Evolutionary conservation across 805 yeast genomes (phyloP), one percentile per base, ranked within the genome.

Genomic region (Lachancea quebecensis): DNA sequence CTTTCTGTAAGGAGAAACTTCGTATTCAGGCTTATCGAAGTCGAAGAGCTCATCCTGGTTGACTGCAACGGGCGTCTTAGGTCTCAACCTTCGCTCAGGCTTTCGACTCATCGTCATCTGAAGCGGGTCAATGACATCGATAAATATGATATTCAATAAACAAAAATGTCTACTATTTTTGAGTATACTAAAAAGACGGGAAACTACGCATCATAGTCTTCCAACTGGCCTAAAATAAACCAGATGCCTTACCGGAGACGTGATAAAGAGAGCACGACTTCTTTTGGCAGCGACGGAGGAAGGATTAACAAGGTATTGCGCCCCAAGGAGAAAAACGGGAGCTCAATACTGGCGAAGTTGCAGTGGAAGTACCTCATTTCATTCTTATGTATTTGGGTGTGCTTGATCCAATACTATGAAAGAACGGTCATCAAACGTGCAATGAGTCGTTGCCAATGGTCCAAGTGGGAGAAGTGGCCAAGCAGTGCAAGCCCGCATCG

Each of bases 391-490:
- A 15, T 68, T 1, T 79, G 85, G 82, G 34, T 70, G 1, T 35
- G 65, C 1, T 46, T 72, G 14, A 63, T 80, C 10, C 73, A 73
- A 45, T 75, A 78, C 56, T 73, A 71, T 48, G 90, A 84, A 55
- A 64, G 84, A 47, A 55, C 68, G 3, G 70, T 67, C 9, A 81
- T 81, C 1, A 65, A 61, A 42, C 53, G 63, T 15, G 71, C 77
- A 0, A 63, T 82, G 14, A 51, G 58, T 7, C 48, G 59, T 27
- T 83, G 89, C 56, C 52, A 64, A 4, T 89, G 96, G 96, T 55
- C 64, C 2, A 60, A 59, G 0, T 84, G 91, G 90, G 88, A 82
- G 52, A 38, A 62, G 4, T 81, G 87, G 86, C 48, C 60, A 4
- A 50, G 56, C 21, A 56, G 51, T 2, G 57, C 58, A 2, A 49